A percentile compares a stretch with the other conserved stretches of the same genome.
These are phyloP conservation scores for Fomitopsis palustris DNA, from an alignment of 1,284 basidiomycete species.

Conservation along the genomic window DNA sequence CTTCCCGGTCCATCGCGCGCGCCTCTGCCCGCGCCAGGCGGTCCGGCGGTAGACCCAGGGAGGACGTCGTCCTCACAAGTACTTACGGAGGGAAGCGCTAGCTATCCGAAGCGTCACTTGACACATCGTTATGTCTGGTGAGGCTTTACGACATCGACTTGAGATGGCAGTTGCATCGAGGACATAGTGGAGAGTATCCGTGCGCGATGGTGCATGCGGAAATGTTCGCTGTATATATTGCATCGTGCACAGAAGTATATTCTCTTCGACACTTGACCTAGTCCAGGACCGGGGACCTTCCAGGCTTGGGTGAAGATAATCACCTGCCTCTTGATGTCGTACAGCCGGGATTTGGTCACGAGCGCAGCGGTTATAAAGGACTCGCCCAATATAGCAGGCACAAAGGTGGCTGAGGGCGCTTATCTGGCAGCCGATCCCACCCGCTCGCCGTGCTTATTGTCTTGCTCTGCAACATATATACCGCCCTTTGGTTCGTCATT, in stretches of 20 bases:
- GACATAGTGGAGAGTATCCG: too few relatives aligned
- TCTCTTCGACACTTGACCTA: too few relatives aligned
- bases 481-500: not conserved
- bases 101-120: too few relatives aligned
- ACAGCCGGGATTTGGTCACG: not conserved
- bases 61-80: not conserved
- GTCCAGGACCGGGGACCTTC: not conserved
- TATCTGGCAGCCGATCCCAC: not conserved
- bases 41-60: not conserved
- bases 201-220: too few relatives aligned
- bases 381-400: not conserved
- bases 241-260: too few relatives aligned
- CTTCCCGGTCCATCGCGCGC: not conserved
- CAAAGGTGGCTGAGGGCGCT: not conserved
- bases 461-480: not conserved
- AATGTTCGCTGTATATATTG: too few relatives aligned
- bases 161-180: too few relatives aligned
- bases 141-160: too few relatives aligned
- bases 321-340: not conserved
- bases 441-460: not conserved
- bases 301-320: not conserved
- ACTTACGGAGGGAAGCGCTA: too few relatives aligned
- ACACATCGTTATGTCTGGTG: too few relatives aligned
- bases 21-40: not conserved
- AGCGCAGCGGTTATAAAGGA: not conserved